phyloP scores from a whole-genome alignment of 78 protist genomes.

The Chrysochromulina tobinii region DNA sequence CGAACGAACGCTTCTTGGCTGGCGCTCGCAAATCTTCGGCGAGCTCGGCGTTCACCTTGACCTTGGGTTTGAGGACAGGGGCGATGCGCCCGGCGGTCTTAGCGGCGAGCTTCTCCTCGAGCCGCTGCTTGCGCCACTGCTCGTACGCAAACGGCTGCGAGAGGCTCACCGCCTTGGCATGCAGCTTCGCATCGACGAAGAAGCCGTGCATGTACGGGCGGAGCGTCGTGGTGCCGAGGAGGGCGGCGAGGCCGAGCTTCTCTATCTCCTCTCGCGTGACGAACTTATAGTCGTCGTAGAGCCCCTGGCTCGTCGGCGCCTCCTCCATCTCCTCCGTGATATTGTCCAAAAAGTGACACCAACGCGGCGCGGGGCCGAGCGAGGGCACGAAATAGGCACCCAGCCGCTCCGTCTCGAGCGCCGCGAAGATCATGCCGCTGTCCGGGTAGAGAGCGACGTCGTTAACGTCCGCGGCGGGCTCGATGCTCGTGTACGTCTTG shows the following conservation, averaged over 20 bases:
- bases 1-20: background rate
- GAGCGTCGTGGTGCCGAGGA: constrained; percentile 73
- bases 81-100: constrained; percentile 59
- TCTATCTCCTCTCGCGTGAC: constrained; percentile 88
- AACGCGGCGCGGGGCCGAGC: constrained; percentile 97
- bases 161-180: constrained; percentile 44
- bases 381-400: constrained; percentile 87
- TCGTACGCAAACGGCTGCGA: constrained; percentile 72
- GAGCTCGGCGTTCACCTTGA: background rate
- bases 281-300: constrained; percentile 91
- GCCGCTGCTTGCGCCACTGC: constrained; percentile 32
- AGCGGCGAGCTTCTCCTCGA: constrained; percentile 57
- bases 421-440: constrained; percentile 82
- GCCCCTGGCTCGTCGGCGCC: background rate
- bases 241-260: constrained; percentile 57
- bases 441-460: constrained; percentile 36
- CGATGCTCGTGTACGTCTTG: constrained; percentile 59
- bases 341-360: constrained; percentile 92
- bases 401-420: constrained; percentile 79
- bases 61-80: background rate
- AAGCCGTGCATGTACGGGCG: constrained; percentile 86
- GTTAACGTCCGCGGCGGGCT: constrained; percentile 73
- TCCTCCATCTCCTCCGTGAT: constrained; percentile 77
- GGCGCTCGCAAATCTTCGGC: background rate
- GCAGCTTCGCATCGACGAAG: background rate